Percentiles rank a stretch among this genome's conserved stretches.
Conservation (phyloP, 2,329 filamentous ascomycete genomes). For the Lecanicillium sp. region DNA sequence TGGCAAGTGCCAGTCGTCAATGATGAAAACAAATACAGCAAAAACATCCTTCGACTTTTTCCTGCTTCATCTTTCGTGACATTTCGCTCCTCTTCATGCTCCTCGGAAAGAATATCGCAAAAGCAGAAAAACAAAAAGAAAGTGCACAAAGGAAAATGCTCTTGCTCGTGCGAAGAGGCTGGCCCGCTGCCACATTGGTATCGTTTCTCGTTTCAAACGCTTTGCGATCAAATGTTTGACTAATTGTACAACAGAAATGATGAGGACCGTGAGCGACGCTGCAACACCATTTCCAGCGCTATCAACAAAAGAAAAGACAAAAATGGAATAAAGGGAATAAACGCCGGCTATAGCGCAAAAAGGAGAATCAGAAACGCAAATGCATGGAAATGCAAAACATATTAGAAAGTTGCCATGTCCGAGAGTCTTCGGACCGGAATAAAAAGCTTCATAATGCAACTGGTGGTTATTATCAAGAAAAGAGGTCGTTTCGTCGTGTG, state of each 20-base stretch:
- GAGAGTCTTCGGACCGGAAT: too few species aligned
- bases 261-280: neutral
- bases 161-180: neutral
- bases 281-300: neutral
- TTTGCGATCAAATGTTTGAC: neutral
- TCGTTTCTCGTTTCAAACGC: conserved; percentile 11
- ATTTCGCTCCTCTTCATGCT: neutral
- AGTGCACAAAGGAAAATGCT: conserved; percentile 1
- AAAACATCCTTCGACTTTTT: neutral
- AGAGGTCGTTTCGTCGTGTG: too few species aligned
- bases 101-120: neutral
- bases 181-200: conserved; percentile 10
- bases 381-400: too few species aligned
- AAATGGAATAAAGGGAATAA: neutral
- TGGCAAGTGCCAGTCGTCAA: neutral
- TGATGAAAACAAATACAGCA: neutral
- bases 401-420: too few species aligned
- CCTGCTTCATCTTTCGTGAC: neutral
- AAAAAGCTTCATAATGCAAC: too few species aligned
- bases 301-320: conserved; percentile 3
- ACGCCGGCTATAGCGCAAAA: neutral
- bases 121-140: neutral
- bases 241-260: conserved; percentile 9
- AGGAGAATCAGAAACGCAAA: neutral
- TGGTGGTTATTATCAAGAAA: too few species aligned